Evolutionary conservation across 2,329 filamentous ascomycete species (phyloP), one percentile per base, ranked within the genome.

Genomic region (Aspergillus amoenus): DNA sequence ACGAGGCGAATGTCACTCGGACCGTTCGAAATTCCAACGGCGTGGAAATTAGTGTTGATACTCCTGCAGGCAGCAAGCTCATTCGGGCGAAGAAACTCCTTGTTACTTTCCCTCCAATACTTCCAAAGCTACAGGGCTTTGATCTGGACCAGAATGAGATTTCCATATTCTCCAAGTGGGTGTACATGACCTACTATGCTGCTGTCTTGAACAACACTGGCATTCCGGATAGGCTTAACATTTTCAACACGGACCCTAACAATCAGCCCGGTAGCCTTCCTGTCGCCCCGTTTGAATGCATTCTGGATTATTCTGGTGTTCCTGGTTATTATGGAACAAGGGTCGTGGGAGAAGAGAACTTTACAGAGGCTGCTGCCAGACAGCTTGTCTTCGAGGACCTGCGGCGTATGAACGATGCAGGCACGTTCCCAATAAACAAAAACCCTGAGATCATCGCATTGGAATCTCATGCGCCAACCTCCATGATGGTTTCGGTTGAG

Each of bases 131-230:
- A 1, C 4, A 42, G 73, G 63, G 63, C 0, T 77, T 78, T 57
- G 74, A 75, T 52, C 64, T 81, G 4, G 66, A 63, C 32, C 1
- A 47, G 0, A 39, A 61, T 0, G 79, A 82, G 54, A 44, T n/a
- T 1, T 18, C 39, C 0, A 60, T 77, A 12, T 76, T 79, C 55
- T n/a, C 54, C 4, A 68, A 77, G 53, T 77, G 77, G 58, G 56
- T 46, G 17, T 70, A 71, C 55, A 70, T 59, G 0, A 69, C 62
- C 2, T 80, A 76, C 68, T 81, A 76, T 58, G 70, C 68, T 4
- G 66, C 59, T 5, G 45, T 81, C 0, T 46, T 80, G 5, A 68
- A 68, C 2, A 75, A 77, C 45, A 76, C 74, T 3, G 74, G 75
- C 1, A 52, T 80, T 5, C 67, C 73, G 1, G 59, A 59, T 15